Percentiles rank a stretch among this genome's conserved stretches.
phyloP scores from a whole-genome alignment of 345 rosid genomes.

The Euclidium syriacum region DNA sequence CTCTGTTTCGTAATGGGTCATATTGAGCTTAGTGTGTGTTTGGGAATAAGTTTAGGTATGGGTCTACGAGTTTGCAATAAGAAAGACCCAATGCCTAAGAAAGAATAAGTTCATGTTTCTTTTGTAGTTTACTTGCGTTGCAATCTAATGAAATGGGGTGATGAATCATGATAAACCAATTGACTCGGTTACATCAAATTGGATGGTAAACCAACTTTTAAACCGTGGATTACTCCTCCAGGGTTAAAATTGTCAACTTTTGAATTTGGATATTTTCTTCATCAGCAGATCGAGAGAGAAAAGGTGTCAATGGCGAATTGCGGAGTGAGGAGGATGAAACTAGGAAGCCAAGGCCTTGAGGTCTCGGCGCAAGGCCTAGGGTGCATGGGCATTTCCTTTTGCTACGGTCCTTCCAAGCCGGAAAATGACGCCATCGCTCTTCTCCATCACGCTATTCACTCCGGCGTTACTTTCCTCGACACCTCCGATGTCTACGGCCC shows the following conservation, averaged over 20 bases:
- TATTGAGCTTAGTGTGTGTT: not conserved
- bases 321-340: not conserved
- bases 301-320: too few species aligned
- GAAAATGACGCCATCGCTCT: conserved; percentile 21
- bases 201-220: not conserved
- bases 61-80: not conserved
- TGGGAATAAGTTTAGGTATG: not conserved
- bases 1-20: not conserved
- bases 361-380: conserved; percentile 36
- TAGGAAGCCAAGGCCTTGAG: conserved; percentile 10
- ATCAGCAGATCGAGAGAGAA: too few species aligned
- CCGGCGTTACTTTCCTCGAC: conserved; percentile 33
- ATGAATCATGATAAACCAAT: too few species aligned
- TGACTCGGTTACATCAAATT: too few species aligned
- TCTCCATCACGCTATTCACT: conserved; percentile 24
- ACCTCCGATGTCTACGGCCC: too few species aligned
- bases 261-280: too few species aligned
- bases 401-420: conserved; percentile 30
- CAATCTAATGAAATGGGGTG: not conserved
- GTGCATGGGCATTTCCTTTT: conserved; percentile 31
- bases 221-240: too few species aligned
- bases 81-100: not conserved
- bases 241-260: too few species aligned
- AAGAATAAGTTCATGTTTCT: not conserved
- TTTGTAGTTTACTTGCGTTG: not conserved